Base-by-base conservation (phyloP, 495 filamentous ascomycete species). In the Penicillium canariense region DNA sequence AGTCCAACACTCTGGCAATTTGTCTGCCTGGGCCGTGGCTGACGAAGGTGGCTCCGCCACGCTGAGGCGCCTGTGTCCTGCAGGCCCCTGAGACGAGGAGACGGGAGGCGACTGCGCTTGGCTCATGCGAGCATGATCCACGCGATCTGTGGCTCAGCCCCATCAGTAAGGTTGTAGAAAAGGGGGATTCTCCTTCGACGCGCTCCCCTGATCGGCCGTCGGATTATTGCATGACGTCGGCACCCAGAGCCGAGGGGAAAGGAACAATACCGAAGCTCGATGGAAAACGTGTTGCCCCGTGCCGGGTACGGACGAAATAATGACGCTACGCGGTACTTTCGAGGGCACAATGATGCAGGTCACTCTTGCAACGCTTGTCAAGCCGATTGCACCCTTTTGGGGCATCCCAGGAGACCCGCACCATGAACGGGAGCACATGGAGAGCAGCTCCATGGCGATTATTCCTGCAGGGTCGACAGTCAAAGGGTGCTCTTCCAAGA, bases 11-110 rank as follows among this genome's bases (percentile, higher is more conserved):
- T 2, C 5, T 15, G 27, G 46, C 34, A 47, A 58, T 55, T 23
- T 47, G 51, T 55, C 48, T 62, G 59, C 59, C 59, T 62, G 32
- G 31, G 20, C 32, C 50, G 59, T 58, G 59, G 59, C 59, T 62
- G 55, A 58, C 55, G 55, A 58, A 50, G 32, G 54, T 57, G 55
- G 49, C 55, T 58, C 36, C 44, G 49, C 55, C 44, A 43, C 27
- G 42, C 20, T 34, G 40, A 32, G 35, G 25, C 46, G 35, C 11
- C 14, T 34, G 18, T 9, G 36, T 23, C 20, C 36, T 40, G 8
- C 25, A 42, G 14, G 44, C 44, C 27, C 25, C 25, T 17, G 25
- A 30, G 27, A 11, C 18, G 25, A 9, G 12, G 25, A 27, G 26
- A 14, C 11, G 22, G 12, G n/a, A 23, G 25, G n/a, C 42, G 25